Percentiles rank a stretch among this genome's conserved stretches.
Conservation (phyloP, 1,284 basidiomycete genomes). For the Acaromyces ingoldii region DNA sequence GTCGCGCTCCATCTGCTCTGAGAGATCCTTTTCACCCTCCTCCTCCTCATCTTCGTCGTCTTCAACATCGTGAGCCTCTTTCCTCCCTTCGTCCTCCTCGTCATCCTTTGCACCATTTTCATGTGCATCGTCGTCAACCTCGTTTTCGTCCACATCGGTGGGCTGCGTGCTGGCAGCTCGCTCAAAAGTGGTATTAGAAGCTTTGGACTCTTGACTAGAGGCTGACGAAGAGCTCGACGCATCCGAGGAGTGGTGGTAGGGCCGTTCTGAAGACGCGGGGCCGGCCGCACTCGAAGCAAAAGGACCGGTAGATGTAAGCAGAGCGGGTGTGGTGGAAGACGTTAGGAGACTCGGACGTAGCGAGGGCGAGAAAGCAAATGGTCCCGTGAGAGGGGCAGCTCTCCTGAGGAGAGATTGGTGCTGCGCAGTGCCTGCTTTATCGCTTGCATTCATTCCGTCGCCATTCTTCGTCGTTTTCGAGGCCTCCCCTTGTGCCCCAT, state of each 20-base stretch:
- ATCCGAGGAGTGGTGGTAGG: constrained; percentile 17
- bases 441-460: too few species aligned
- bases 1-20: not conserved
- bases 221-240: constrained; percentile 38
- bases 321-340: constrained; percentile 8
- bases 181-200: not conserved
- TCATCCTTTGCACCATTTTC: constrained; percentile 16
- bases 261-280: too few species aligned
- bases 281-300: too few species aligned
- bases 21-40: too few species aligned
- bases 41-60: constrained; percentile 14
- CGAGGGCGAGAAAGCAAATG: constrained; percentile 40
- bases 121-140: constrained; percentile 3
- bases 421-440: too few species aligned
- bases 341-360: constrained; percentile 29
- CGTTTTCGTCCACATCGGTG: constrained; percentile 7
- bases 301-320: not conserved
- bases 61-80: not conserved
- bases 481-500: constrained; percentile 1
- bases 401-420: constrained; percentile 3
- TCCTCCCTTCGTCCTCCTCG: constrained; percentile 12
- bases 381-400: constrained; percentile 17
- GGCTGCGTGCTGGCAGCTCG: not conserved
- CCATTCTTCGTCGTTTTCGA: constrained; percentile 1
- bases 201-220: constrained; percentile 30